A percentile compares a stretch with the other conserved stretches of the same genome.
Evolutionary conservation across 371 early-diverging fungal genomes (phyloP).

Genomic region (Nematocida sp.): DNA sequence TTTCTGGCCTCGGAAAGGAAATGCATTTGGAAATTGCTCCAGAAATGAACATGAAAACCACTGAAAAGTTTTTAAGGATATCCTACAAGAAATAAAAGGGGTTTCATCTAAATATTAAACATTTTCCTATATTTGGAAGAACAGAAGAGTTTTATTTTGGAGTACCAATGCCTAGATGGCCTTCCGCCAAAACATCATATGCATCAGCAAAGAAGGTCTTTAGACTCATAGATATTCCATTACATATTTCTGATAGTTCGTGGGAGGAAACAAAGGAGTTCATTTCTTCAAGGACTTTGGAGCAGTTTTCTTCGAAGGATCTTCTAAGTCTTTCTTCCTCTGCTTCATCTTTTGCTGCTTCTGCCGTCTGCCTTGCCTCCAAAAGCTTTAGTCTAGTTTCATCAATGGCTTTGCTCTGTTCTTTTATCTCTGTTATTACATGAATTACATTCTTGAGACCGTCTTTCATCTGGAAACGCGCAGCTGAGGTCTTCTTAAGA

Average conservation of each 20-base stretch:
- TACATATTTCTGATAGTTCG: conserved; percentile 26
- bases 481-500: conserved; percentile 52
- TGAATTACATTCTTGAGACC: conserved; percentile 34
- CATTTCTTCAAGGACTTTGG: conserved; percentile 46
- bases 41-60: conserved; percentile 19
- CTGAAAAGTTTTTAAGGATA: conserved; percentile 31
- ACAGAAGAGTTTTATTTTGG: too few species aligned
- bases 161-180: too few species aligned
- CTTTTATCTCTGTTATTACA: conserved; percentile 49
- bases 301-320: conserved; percentile 44
- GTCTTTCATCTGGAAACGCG: conserved; percentile 58
- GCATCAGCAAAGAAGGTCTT: conserved; percentile 47
- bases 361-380: conserved; percentile 58
- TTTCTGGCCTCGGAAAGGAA: conserved; percentile 12
- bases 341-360: conserved; percentile 38
- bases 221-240: conserved; percentile 1
- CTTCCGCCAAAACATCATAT: conserved; percentile 47
- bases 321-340: conserved; percentile 34
- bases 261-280: conserved; percentile 22
- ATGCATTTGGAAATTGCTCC: conserved; percentile 11
- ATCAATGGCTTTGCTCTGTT: conserved; percentile 54
- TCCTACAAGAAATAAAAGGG: conserved; percentile 3
- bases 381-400: conserved; percentile 54
- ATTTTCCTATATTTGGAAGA: too few species aligned
- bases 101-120: conserved; percentile 4